Conservation (phyloP, 1,139 yeast genomes). For the Kurtzmaniella quercitrusa region DNA sequence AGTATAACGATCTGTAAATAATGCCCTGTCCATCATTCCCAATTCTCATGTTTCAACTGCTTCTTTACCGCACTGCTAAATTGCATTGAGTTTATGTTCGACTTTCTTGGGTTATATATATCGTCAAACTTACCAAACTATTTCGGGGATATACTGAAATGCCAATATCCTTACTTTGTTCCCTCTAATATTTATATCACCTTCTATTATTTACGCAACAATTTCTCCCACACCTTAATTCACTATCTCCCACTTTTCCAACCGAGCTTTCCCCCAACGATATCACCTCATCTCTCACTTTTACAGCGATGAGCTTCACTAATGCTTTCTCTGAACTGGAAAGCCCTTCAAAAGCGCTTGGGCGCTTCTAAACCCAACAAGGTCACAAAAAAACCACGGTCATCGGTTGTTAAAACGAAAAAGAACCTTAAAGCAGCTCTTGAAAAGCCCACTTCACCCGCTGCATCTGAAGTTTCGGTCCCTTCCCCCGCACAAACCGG, state of each 20-base stretch:
- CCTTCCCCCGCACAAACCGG: not conserved
- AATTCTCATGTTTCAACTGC: no score
- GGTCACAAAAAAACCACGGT: slow-evolving; percentile 3
- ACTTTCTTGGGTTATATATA: no score
- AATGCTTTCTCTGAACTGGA: slow-evolving; percentile 32
- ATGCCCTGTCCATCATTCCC: no score
- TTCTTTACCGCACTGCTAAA: no score
- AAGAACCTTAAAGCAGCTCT: not conserved
- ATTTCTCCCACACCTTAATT: not conserved
- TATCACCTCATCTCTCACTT: not conserved
- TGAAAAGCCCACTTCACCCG: not conserved
- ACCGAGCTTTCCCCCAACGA: no score
- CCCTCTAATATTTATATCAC: not conserved
- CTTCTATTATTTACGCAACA: not conserved
- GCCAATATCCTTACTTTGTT: no score
- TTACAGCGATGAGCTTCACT: not conserved
- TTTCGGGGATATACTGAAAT: no score
- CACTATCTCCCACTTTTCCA: not conserved
- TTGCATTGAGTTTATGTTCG: no score
- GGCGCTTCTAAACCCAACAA: slow-evolving; percentile 1
- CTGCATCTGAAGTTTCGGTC: not conserved
- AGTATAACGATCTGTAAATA: no score
- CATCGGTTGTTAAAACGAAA: not conserved
- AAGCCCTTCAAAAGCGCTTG: slow-evolving; percentile 20
- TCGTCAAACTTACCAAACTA: no score